Evolutionary conservation across 495 filamentous ascomycete genomes (phyloP), one percentile per base, ranked within the genome.

Genomic region (Hypoxylon trugodes): DNA sequence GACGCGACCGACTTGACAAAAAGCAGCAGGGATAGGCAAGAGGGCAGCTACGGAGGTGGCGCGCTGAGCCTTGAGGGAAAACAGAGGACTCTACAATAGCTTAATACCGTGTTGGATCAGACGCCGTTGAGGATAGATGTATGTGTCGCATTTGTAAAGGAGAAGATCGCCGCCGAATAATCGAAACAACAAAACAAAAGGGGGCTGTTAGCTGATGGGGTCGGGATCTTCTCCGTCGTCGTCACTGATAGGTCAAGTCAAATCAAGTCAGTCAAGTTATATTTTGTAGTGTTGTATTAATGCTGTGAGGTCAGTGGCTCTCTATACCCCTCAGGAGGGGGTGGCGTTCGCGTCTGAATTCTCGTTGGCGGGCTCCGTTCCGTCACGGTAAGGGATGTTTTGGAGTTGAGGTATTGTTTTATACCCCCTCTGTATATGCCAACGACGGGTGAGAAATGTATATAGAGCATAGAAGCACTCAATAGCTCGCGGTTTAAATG

Each of bases 241-340:
- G 54, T 49, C 48, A 32, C 41, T 41, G 28, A 41, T 40, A 54
- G 30, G 48, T 47, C 51, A 59, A 51, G 54, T 65, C 61, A 59
- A 59, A 48, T 59, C 49, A 55, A 65, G 55, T 60, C 53, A 54
- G 42, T 65, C 49, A 32, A 65, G 53, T 54, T 51, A 50, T 26
- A 45, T 46, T 13, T 36, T 51, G n/a, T 51, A 36, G 6, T 38
- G 15, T 10, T 4, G 45, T 6, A 18, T 38, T 2, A 8, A n/a
- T n/a, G n/a, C n/a, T 13, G 15, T 30, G n/a, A 59, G 36, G 19
- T 18, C 2, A 10, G 22, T 41, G 16, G 21, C 13, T 9, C 6
- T 12, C 13, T 21, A 10, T 33, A 12, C 2, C 13, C 4, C 26
- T 24, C 15, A 18, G 15, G 33, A 36, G 15, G 37, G 22, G 1